These are phyloP conservation scores for Diutina sp. DNA, from an alignment of 1,139 yeast species.

Conservation along the genomic window DNA sequence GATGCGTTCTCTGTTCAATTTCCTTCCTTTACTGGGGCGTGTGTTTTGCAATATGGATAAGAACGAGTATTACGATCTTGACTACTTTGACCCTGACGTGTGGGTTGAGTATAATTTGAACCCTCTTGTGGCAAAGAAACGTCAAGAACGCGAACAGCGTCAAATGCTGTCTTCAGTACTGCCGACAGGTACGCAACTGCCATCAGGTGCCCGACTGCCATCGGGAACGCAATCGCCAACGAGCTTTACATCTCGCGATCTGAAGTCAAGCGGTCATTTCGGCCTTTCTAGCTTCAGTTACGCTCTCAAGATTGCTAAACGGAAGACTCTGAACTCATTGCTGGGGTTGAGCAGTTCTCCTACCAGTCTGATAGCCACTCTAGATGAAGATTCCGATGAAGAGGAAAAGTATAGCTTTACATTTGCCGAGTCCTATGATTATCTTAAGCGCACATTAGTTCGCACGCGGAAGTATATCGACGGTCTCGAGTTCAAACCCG, in stretches of 20 bases:
- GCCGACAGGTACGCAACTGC: neutral
- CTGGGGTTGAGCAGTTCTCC: neutral
- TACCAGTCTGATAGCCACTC: neutral
- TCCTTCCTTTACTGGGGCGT: slow-evolving; percentile 63
- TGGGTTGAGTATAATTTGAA: slow-evolving; percentile 72
- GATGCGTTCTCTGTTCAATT: slow-evolving; percentile 75
- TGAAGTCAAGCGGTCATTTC: neutral
- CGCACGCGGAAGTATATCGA: slow-evolving; percentile 46
- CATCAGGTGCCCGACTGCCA: neutral
- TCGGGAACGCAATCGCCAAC: neutral
- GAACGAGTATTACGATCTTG: slow-evolving; percentile 47
- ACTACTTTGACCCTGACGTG: slow-evolving; percentile 65
- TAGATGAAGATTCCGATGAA: neutral
- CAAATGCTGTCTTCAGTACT: neutral
- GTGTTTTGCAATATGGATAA: slow-evolving; percentile 55
- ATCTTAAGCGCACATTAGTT: slow-evolving; percentile 47
- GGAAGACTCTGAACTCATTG: neutral
- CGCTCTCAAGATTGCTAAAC: neutral
- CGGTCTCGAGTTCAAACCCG: slow-evolving; percentile 42
- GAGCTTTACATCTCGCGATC: neutral
- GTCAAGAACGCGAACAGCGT: slow-evolving; percentile 5
- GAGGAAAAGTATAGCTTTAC: slow-evolving; percentile 11
- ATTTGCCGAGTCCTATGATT: slow-evolving; percentile 52
- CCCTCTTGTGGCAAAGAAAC: slow-evolving; percentile 47
- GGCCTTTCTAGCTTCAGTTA: neutral